These are phyloP conservation scores for Helicostylum pulchrum DNA, from an alignment of 192 early-diverging fungal genomes.

Conservation along the genomic window DNA sequence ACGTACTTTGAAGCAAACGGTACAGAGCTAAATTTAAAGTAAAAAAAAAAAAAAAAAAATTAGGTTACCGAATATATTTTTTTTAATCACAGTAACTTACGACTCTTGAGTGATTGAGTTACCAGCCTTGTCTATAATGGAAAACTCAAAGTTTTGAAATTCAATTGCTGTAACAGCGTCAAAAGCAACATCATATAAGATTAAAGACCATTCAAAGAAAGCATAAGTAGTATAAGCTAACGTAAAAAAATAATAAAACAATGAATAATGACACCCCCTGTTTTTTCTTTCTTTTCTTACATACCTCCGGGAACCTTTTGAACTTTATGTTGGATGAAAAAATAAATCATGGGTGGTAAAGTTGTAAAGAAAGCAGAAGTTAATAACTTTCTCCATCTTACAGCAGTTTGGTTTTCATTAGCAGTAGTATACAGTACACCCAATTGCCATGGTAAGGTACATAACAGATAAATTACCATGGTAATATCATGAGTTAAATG, in stretches of 20 bases:
- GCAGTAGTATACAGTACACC: constrained; percentile 52
- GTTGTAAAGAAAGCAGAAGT: constrained; percentile 65
- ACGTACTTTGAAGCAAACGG: background rate
- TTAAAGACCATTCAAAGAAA: constrained; percentile 83
- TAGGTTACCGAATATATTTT: background rate
- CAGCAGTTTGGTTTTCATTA: constrained; percentile 31
- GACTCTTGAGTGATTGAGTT: background rate
- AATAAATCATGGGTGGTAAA: constrained; percentile 73
- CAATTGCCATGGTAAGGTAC: constrained; percentile 72
- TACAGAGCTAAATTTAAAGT: background rate
- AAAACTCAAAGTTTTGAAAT: constrained; percentile 54
- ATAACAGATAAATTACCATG: constrained; percentile 77
- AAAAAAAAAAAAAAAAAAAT: background rate
- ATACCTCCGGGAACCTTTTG: constrained; percentile 65
- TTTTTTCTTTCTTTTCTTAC: background rate
- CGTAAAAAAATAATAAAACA: background rate
- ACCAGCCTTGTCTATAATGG: constrained; percentile 41
- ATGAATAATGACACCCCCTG: background rate
- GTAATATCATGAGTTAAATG: constrained; percentile 76
- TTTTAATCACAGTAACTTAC: background rate
- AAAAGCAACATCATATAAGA: constrained; percentile 73
- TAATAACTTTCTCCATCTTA: constrained; percentile 54
- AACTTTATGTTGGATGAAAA: constrained; percentile 77
- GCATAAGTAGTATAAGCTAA: constrained; percentile 74
- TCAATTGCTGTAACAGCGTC: constrained; percentile 71